A percentile compares a stretch with the other conserved stretches of the same genome.
These are phyloP conservation scores for Malassezia dermatis DNA, from an alignment of 1,284 basidiomycete genomes.

Conservation along the genomic window DNA sequence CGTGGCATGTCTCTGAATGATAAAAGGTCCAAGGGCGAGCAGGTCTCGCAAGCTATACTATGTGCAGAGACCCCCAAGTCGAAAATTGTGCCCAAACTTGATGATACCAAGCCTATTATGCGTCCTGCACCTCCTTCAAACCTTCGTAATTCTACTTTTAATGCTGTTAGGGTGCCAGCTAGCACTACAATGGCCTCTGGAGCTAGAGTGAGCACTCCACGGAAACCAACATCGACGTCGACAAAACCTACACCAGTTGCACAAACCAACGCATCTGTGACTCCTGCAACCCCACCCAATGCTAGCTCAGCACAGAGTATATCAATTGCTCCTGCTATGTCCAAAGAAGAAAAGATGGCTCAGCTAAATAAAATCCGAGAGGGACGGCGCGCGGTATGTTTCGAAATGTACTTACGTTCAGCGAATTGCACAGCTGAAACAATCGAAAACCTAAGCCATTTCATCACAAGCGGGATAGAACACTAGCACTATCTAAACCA, in stretches of 20 bases:
- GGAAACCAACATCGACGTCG: not conserved
- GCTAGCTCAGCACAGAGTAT: not conserved
- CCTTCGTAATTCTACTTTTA: not conserved
- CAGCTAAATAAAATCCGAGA: constrained; percentile 14
- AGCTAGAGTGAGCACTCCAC: not conserved
- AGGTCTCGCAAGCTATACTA: not conserved
- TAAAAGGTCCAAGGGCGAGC: not conserved
- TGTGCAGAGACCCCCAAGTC: not conserved
- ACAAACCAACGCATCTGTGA: not conserved
- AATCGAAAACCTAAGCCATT: constrained; percentile 6
- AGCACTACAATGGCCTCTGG: not conserved
- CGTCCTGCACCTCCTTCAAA: not conserved
- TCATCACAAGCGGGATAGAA: constrained; percentile 23
- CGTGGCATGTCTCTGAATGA: not conserved
- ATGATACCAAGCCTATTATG: not conserved
- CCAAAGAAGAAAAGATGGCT: constrained; percentile 14
- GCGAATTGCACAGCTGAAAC: constrained; percentile 3
- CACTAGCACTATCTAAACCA: constrained; percentile 35
- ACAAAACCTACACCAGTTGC: not conserved
- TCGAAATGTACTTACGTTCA: constrained; percentile 1
- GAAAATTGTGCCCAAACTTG: not conserved
- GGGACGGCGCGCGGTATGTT: constrained; percentile 13
- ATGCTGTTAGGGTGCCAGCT: not conserved
- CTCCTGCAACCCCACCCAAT: not conserved
- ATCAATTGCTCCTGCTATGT: not conserved